phyloP scores from a whole-genome alignment of 345 rosid species.

The Rhodamnia rubescens region DNA sequence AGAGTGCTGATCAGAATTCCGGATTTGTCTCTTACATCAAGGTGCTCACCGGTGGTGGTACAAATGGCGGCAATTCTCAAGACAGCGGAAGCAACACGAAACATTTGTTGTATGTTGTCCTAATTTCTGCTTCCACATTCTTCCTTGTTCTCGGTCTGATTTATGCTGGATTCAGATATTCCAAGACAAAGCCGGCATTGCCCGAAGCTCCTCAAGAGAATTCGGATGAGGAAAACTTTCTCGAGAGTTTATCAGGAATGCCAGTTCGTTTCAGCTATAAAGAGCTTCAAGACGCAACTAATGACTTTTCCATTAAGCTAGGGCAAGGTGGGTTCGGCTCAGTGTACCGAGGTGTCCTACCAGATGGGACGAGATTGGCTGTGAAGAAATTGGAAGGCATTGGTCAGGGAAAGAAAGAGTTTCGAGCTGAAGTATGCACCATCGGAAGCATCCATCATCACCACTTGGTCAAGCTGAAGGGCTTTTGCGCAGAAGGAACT shows the following conservation, averaged over 20 bases:
- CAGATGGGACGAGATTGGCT: conserved; percentile 69
- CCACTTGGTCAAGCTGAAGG: conserved; percentile 76
- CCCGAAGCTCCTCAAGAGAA: conserved; percentile 29
- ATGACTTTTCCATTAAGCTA: conserved; percentile 65
- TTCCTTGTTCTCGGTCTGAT: conserved; percentile 34
- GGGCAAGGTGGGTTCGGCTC: conserved; percentile 98
- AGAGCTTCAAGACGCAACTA: conserved; percentile 74
- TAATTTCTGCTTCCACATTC: conserved; percentile 40
- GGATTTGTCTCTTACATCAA: conserved; percentile 48
- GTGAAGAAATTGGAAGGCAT: conserved; percentile 94
- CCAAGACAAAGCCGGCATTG: conserved; percentile 21
- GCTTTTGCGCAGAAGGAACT: conserved; percentile 83
- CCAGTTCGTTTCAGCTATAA: conserved; percentile 66
- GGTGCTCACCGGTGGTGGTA: conserved; percentile 19
- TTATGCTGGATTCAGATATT: conserved; percentile 32
- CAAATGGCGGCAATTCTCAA: conserved; percentile 3
- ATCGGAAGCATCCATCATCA: conserved; percentile 92
- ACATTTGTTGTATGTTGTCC: conserved; percentile 34
- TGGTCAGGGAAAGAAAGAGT: conserved; percentile 95
- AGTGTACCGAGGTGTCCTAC: conserved; percentile 65
- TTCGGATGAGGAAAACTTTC: conserved; percentile 75
- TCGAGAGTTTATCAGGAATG: conserved; percentile 57
- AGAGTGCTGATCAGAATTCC: conserved; percentile 21
- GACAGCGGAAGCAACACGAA: conserved; percentile 23
- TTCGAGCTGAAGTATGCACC: conserved; percentile 85